Conservation (phyloP, 345 rosid genomes). For the Geranium brycei region DNA sequence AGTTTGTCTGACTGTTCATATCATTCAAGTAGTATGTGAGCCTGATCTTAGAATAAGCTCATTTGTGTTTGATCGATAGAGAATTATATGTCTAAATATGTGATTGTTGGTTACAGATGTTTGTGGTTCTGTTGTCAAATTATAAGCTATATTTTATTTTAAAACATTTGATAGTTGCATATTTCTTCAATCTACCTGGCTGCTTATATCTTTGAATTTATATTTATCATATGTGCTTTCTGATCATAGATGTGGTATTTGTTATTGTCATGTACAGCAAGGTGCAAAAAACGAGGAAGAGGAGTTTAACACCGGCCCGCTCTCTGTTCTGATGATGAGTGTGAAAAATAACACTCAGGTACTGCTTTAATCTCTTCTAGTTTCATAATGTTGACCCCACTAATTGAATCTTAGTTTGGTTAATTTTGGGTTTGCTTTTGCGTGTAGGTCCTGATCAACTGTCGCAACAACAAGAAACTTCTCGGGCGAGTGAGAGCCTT, state of each 20-base stretch:
- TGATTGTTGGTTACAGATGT: too few relatives aligned
- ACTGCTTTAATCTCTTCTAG: constrained; percentile 2
- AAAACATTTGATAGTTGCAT: neutral
- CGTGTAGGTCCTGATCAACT: constrained; percentile 68
- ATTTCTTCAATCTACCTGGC: neutral
- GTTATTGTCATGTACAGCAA: constrained; percentile 9
- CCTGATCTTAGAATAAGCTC: too few relatives aligned
- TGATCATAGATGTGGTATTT: neutral
- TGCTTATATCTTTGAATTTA: too few relatives aligned
- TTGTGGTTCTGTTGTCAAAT: too few relatives aligned
- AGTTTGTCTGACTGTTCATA: neutral
- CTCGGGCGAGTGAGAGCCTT: constrained; percentile 93
- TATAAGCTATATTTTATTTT: too few relatives aligned
- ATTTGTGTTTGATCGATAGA: too few relatives aligned
- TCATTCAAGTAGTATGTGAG: neutral
- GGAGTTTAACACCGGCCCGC: constrained; percentile 91
- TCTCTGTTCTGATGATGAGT: constrained; percentile 96
- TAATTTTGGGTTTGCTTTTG: neutral
- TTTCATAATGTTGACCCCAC: neutral
- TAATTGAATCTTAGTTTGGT: neutral
- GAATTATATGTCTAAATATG: too few relatives aligned
- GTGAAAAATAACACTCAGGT: constrained; percentile 96
- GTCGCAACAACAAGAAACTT: constrained; percentile 77
- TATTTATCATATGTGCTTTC: neutral
- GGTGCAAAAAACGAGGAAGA: constrained; percentile 73